Base-by-base conservation (phyloP, 805 yeast species). In the Candida broadrunensis region DNA sequence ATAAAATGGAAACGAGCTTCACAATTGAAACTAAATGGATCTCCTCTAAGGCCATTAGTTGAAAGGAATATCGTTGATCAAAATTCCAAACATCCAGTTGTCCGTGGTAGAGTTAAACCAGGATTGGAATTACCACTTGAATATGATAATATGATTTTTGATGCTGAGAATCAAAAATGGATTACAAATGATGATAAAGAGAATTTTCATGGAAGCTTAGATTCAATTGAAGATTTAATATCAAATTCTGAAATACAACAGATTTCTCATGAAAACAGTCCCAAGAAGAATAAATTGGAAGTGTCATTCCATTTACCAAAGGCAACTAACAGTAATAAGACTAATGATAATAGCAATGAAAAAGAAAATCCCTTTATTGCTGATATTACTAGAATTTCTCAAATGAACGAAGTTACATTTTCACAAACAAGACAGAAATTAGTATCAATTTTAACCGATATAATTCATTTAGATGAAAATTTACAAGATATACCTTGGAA, bases 401-500 rank as follows among this genome's bases (percentile, higher is more conserved):
- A 70, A 21, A 39, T 74, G 5, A 59, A 61, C 11, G 73, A 75
- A 35, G 39, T 73, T 3, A 72, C 81, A 3, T 78, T 77, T 48
- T 63, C 79, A 2, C 73, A 75, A 46, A 65, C 77, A 0, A 69
- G 69, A 41, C 64, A 56, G 36, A 58, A 58, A 12, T 51, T 78
- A 29, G 76, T 75, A 3, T 59, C 76, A 5, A 64, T 73, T 2
- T 66, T 78, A 20, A 75, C 77, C 1, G 73, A 71, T 27, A 49
- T 56, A 2, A 57, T 72, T 36, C 64, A 76, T 1, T 50, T 48
- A 3, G 56, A 52, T 2, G 61, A 56, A 8, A 55, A 59, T 7
- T 55, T 65, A 6, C 57, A 65, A 1, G 54, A 61, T 18, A 60
- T 61, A 3, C 58, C 65, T 36, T 78, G 83, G 83, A 62, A 65